Conservation (phyloP, 768 basidiomycete species). For the Panaeolus cyanescens region DNA sequence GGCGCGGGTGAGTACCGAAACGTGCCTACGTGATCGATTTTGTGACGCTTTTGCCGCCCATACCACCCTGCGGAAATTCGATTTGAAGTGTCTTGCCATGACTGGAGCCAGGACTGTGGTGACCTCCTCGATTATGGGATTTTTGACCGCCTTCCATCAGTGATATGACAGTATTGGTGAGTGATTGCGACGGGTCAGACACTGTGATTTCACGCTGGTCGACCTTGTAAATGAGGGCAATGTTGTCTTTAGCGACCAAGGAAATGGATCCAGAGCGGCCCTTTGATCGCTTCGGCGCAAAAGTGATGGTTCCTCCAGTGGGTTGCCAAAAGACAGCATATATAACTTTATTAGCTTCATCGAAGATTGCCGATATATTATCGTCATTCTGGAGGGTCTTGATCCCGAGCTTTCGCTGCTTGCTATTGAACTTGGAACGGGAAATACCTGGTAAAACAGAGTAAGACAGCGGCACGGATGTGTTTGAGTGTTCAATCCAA, state of each 20-base stretch:
- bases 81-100: background rate
- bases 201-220: slow-evolving; percentile 48
- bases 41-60: background rate
- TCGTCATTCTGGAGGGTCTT: slow-evolving; percentile 46
- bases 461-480: slow-evolving; percentile 46
- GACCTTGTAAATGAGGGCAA: slow-evolving; percentile 45
- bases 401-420: slow-evolving; percentile 31
- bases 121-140: background rate
- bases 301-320: background rate
- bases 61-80: background rate
- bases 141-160: slow-evolving; percentile 28
- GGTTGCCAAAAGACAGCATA: slow-evolving; percentile 58
- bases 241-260: slow-evolving; percentile 40
- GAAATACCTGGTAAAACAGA: slow-evolving; percentile 53
- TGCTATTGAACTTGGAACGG: slow-evolving; percentile 37
- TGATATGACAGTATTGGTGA: slow-evolving; percentile 36
- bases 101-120: background rate
- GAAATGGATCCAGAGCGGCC: slow-evolving; percentile 28
- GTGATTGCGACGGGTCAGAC: slow-evolving; percentile 66
- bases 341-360: slow-evolving; percentile 37
- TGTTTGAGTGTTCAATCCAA: slow-evolving; percentile 47
- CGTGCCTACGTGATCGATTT: background rate
- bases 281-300: background rate
- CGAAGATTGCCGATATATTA: slow-evolving; percentile 49
- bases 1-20: background rate